phyloP scores from a whole-genome alignment of 1,284 basidiomycete genomes.

The Cutaneotrichosporon sp. region DNA sequence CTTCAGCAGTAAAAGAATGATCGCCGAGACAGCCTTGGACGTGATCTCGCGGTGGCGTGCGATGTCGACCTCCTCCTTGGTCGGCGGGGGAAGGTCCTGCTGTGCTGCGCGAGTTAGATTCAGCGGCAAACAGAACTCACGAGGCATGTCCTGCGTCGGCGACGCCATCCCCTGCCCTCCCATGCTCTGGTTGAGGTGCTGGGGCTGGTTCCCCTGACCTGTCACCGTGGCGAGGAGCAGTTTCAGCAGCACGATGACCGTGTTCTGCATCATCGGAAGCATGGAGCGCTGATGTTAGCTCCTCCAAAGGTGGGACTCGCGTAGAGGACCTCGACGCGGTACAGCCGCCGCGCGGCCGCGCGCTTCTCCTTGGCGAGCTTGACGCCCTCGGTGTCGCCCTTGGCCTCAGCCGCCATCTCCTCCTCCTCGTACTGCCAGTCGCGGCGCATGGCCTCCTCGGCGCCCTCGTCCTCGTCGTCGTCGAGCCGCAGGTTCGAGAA shows the following conservation, averaged over 20 bases:
- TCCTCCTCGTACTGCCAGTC: constrained; percentile 65
- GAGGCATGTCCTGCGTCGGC: constrained; percentile 57
- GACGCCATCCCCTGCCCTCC: constrained; percentile 55
- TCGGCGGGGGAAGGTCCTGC: constrained; percentile 63
- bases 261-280: constrained; percentile 77
- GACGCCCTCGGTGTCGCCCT: constrained; percentile 60
- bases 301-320: constrained; percentile 59
- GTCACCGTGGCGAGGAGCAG: constrained; percentile 85
- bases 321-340: constrained; percentile 87
- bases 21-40: constrained; percentile 94
- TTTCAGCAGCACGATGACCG: constrained; percentile 87
- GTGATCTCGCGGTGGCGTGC: constrained; percentile 96
- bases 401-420: constrained; percentile 57
- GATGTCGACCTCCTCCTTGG: constrained; percentile 93
- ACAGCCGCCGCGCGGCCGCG: constrained; percentile 78
- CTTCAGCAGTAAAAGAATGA: constrained; percentile 83
- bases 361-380: constrained; percentile 67
- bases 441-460: constrained; percentile 61
- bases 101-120: constrained; percentile 51
- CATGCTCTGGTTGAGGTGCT: constrained; percentile 56
- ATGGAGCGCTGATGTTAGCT: constrained; percentile 59
- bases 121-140: constrained; percentile 57
- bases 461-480: constrained; percentile 50
- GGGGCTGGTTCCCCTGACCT: constrained; percentile 60
- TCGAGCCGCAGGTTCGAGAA: constrained; percentile 55